Base-by-base conservation (phyloP, 495 filamentous ascomycete species). In the Neurospora tetrasperma region DNA sequence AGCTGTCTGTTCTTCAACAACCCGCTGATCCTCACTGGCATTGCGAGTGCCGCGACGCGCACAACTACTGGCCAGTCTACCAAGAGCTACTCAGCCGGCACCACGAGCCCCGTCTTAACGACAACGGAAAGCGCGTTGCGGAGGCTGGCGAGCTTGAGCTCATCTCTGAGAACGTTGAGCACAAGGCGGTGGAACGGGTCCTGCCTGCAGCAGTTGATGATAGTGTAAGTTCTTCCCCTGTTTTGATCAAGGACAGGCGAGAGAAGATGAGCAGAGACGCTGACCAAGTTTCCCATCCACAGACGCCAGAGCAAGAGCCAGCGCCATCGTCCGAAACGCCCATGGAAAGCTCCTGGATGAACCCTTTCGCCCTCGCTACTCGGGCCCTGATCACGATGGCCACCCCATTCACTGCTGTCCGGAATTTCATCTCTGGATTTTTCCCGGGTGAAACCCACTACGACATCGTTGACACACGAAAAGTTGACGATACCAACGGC, bases 41-140 rank as follows among this genome's bases (percentile, higher is more conserved):
- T 69, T 81, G 79, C 73, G 39, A 31, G n/a, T 80, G 79, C 73
- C 48, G 42, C 31, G 40, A 69, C 27, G 59, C 48, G 27, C 11
- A 71, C 18, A 46, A 46, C 9, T 71, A 74, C 35, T 40, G 71
- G 39, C 54, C 42, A 1, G 68, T 48, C 5, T 78, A 73, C 69
- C 10, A 72, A 35, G 68, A 69, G n/a, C 39, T 78, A 5, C 1
- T 76, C 38, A 27, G 27, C 6, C 54, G 23, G 23, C 10, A 54
- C 2, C 46, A 54, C 46, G n/a, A 11, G 5, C 23, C 54, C 23
- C 23, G 23, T 35, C 23, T 62, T 62, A 74, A 78, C 11, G 3
- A n/a, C 12, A 75, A 71, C 71, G 74, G 75, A 11, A 80, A 80
- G 74, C 79, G 79, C 69, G 66, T 70, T 7, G 79, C 79, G 2